Conservation (phyloP, 805 yeast genomes). For the Yarrowia alimentaria region DNA sequence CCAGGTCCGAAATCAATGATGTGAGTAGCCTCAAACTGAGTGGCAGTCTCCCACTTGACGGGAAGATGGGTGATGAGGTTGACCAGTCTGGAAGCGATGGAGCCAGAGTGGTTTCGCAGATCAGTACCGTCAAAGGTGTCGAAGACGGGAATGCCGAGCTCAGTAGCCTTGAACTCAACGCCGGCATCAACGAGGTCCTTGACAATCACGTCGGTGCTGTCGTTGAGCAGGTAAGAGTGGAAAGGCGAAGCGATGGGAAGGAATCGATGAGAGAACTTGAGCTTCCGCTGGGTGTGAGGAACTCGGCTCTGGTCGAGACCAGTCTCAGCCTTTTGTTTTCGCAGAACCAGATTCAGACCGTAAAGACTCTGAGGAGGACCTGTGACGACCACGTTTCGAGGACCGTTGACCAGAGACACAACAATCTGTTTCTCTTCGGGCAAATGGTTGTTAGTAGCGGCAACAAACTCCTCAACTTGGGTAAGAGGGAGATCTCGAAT, state of each 20-base stretch:
- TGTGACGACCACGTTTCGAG: conserved; percentile 88
- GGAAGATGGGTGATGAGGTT: conserved; percentile 83
- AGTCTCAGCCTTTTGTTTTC: conserved; percentile 91
- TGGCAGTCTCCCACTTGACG: conserved; percentile 93
- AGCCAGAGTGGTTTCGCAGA: conserved; percentile 54
- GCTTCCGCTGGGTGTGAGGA: conserved; percentile 90
- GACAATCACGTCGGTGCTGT: conserved; percentile 65
- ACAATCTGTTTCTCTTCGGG: conserved; percentile 89
- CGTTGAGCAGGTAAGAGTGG: conserved; percentile 82
- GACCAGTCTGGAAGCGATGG: conserved; percentile 66
- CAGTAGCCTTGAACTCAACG: conserved; percentile 54
- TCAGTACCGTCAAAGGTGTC: conserved; percentile 87
- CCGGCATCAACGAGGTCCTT: conserved; percentile 61
- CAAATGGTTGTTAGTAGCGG: conserved; percentile 86
- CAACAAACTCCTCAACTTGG: conserved; percentile 76
- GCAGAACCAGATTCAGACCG: conserved; percentile 86
- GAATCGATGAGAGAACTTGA: conserved; percentile 89
- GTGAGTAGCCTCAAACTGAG: conserved; percentile 78
- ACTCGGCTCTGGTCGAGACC: conserved; percentile 95
- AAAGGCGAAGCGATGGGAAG: conserved; percentile 95
- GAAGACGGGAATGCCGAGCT: conserved; percentile 78
- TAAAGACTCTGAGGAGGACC: conserved; percentile 98
- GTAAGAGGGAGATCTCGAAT: conserved; percentile 79
- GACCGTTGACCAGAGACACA: conserved; percentile 91
- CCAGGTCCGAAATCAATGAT: conserved; percentile 98